Conservation (phyloP, 2,329 filamentous ascomycete genomes). For the Canariomyces notabilis region DNA sequence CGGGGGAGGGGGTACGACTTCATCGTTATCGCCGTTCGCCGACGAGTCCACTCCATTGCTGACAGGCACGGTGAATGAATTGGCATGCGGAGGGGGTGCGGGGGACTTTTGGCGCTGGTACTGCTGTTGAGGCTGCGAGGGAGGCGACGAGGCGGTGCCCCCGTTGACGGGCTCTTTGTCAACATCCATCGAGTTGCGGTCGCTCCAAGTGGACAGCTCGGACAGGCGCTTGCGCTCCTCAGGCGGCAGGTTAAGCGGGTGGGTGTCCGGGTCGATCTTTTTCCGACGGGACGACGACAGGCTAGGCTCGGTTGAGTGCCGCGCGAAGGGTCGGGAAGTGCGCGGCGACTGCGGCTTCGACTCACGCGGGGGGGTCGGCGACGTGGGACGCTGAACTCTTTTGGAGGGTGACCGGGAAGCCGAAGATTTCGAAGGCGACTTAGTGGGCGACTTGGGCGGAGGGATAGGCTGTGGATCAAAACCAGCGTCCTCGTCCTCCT, state of each 20-base stretch:
- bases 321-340: conserved; percentile 36
- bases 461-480: conserved; percentile 27
- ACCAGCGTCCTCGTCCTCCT: conserved; percentile 30
- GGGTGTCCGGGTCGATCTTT: conserved; percentile 64
- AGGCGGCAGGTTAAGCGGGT: conserved; percentile 85
- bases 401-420: conserved; percentile 30
- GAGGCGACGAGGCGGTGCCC: conserved; percentile 47
- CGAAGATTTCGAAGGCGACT: conserved; percentile 18
- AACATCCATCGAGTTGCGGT: conserved; percentile 68
- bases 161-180: conserved; percentile 58
- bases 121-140: conserved; percentile 41
- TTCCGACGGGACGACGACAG: conserved; percentile 39
- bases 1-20: conserved; percentile 60
- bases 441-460: conserved; percentile 29
- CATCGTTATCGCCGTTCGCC: conserved; percentile 39
- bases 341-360: conserved; percentile 32
- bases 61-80: conserved; percentile 50
- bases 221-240: conserved; percentile 79
- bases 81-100: conserved; percentile 30
- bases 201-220: conserved; percentile 58
- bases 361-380: conserved; percentile 25
- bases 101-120: conserved; percentile 35
- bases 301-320: conserved; percentile 45
- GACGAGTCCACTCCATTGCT: conserved; percentile 34
- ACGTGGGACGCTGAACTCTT: conserved; percentile 33